Evolutionary conservation across 179 eudicot genomes (phyloP).

Genomic region (Spergularia azorica): DNA sequence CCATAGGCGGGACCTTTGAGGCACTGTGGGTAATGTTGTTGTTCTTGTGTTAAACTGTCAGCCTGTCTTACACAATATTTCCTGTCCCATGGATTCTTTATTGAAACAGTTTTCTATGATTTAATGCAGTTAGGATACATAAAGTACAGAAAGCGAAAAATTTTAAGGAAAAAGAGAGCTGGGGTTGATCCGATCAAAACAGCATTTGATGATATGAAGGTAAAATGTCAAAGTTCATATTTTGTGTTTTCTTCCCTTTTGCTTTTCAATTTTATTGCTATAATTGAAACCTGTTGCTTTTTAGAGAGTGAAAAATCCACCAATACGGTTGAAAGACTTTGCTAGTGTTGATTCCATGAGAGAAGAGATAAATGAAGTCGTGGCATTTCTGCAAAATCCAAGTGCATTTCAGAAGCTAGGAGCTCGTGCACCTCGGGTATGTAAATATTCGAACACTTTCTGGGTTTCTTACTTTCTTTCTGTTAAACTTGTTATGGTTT

Average conservation of each 20-base stretch:
- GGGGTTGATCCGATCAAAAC: constrained; percentile 83
- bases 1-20: too few species aligned
- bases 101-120: constrained; percentile 17
- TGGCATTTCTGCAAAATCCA: constrained; percentile 84
- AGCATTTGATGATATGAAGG: constrained; percentile 94
- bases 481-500: neutral
- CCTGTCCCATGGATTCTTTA: neutral
- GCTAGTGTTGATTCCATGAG: constrained; percentile 80
- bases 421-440: constrained; percentile 97
- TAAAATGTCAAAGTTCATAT: constrained; percentile 54
- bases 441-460: constrained; percentile 20
- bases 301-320: constrained; percentile 92
- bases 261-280: neutral
- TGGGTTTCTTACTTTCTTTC: neutral
- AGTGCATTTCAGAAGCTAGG: constrained; percentile 86
- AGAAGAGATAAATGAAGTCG: constrained; percentile 93
- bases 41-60: neutral
- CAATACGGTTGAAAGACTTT: constrained; percentile 76
- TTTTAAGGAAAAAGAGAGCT: constrained; percentile 50
- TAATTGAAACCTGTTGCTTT: constrained; percentile 13
- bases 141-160: constrained; percentile 36
- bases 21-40: too few species aligned
- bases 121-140: constrained; percentile 58
- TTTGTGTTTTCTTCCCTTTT: constrained; percentile 2
- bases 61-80: neutral